phyloP scores from a whole-genome alignment of 2,329 filamentous ascomycete species.

The Diaporthe batatas region DNA sequence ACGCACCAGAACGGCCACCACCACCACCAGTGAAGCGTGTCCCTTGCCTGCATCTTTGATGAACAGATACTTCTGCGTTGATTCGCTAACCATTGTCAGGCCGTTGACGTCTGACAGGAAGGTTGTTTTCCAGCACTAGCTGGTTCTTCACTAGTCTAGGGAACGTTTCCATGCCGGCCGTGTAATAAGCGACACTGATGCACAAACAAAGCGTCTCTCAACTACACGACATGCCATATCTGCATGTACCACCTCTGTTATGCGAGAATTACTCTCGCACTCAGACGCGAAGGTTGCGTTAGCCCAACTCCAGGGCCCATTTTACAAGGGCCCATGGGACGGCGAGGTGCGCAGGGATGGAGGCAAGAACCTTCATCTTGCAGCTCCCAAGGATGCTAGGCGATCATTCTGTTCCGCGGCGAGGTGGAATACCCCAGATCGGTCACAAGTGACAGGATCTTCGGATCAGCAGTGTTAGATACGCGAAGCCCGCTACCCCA shows the following conservation, averaged over 20 bases:
- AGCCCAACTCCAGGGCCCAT: slow-evolving; percentile 11
- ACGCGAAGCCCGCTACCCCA: slow-evolving; percentile 33
- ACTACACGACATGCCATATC: background rate
- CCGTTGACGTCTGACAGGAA: slow-evolving; percentile 25
- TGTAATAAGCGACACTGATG: slow-evolving; percentile 6
- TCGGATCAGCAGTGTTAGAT: slow-evolving; percentile 31
- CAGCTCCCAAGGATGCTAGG: slow-evolving; percentile 30
- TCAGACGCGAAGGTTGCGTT: slow-evolving; percentile 18
- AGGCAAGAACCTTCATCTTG: background rate
- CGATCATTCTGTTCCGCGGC: slow-evolving; percentile 30
- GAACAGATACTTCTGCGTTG: slow-evolving; percentile 26
- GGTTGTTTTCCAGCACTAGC: slow-evolving; percentile 21
- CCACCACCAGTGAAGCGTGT: background rate
- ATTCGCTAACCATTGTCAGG: slow-evolving; percentile 18
- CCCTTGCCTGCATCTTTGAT: slow-evolving; percentile 37
- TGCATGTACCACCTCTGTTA: slow-evolving; percentile 22
- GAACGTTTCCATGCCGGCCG: slow-evolving; percentile 11
- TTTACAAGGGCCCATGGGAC: slow-evolving; percentile 19
- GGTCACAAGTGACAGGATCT: slow-evolving; percentile 37
- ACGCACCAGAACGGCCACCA: slow-evolving; percentile 10
- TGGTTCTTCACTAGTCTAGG: slow-evolving; percentile 31
- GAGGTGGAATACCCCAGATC: slow-evolving; percentile 33
- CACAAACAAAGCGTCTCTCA: slow-evolving; percentile 22
- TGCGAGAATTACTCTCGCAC: slow-evolving; percentile 18
- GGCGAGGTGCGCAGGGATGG: slow-evolving; percentile 39